Conservation (phyloP, 2,329 filamentous ascomycete species). For the Erysiphe neolycopersici region DNA sequence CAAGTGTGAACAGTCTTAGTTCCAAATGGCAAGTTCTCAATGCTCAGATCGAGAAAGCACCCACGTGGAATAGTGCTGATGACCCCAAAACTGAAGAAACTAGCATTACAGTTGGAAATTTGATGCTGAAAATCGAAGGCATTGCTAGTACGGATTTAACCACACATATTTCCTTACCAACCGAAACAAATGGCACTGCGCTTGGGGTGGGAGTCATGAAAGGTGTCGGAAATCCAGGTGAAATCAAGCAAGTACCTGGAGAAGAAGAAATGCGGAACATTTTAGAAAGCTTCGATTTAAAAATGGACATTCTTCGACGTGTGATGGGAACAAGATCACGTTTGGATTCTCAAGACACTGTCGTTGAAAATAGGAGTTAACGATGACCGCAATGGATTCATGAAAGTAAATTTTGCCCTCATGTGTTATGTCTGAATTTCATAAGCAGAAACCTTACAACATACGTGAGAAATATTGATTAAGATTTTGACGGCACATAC, state of each 20-base stretch:
- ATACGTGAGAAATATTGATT: too few species aligned
- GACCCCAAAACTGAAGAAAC: slow-evolving; percentile 13
- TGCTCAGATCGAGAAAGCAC: slow-evolving; percentile 27
- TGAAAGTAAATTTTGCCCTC: too few species aligned
- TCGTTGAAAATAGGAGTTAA: background rate
- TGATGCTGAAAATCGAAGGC: slow-evolving; percentile 39
- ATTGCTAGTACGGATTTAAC: slow-evolving; percentile 16
- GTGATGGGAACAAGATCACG: slow-evolving; percentile 5
- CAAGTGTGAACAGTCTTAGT: slow-evolving; percentile 44
- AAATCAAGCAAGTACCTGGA: slow-evolving; percentile 3
- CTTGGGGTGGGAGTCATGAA: slow-evolving; percentile 1
- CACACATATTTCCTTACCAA: slow-evolving; percentile 1
- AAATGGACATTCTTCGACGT: slow-evolving; percentile 26
- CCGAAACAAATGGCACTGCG: background rate
- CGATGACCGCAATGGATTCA: background rate
- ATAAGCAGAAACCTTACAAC: too few species aligned
- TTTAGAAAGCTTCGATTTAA: slow-evolving; percentile 28
- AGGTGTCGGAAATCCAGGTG: slow-evolving; percentile 1
- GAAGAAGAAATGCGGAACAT: slow-evolving; percentile 24
- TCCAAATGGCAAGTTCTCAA: slow-evolving; percentile 42
- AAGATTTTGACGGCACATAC: too few species aligned
- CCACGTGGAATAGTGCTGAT: slow-evolving; percentile 29
- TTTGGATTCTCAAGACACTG: background rate
- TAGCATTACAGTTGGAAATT: slow-evolving; percentile 2
- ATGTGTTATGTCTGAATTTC: too few species aligned